Percentiles rank a stretch among this genome's conserved stretches.
These are phyloP conservation scores for Citrus australasica DNA, from an alignment of 345 rosid genomes.

Conservation along the genomic window DNA sequence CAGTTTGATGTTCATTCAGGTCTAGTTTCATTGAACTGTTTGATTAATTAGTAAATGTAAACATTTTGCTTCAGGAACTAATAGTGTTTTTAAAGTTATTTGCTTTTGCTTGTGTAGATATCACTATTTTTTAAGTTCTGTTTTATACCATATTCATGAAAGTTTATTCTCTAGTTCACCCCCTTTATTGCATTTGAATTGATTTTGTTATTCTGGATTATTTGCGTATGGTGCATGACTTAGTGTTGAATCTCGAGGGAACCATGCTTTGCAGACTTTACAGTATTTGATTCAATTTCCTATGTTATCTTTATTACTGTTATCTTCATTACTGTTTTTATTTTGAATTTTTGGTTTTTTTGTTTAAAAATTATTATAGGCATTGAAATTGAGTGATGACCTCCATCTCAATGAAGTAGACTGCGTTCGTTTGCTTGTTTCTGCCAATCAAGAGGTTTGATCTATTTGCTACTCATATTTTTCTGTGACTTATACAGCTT, in stretches of 20 bases:
- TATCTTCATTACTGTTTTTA: no score
- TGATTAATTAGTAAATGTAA: background rate
- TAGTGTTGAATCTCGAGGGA: background rate
- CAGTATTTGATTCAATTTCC: background rate
- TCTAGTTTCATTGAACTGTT: background rate
- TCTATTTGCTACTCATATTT: slow-evolving; percentile 17
- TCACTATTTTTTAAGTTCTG: background rate
- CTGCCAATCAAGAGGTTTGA: slow-evolving; percentile 87
- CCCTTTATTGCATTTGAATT: background rate
- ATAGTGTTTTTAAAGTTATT: background rate
- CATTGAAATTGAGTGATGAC: slow-evolving; percentile 79
- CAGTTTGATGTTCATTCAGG: background rate
- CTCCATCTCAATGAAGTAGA: slow-evolving; percentile 92
- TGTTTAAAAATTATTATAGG: slow-evolving; percentile 31
- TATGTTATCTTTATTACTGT: background rate
- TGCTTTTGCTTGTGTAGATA: background rate
- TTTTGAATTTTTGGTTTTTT: slow-evolving; percentile 4
- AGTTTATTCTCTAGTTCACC: background rate
- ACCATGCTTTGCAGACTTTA: background rate
- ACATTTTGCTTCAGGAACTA: background rate
- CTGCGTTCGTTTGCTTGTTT: slow-evolving; percentile 74
- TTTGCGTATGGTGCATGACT: background rate
- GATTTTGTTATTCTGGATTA: background rate
- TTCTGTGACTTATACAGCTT: background rate
- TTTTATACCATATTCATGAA: background rate